These are phyloP conservation scores for Aspergillus panamensis DNA, from an alignment of 495 filamentous ascomycete species.

Conservation along the genomic window DNA sequence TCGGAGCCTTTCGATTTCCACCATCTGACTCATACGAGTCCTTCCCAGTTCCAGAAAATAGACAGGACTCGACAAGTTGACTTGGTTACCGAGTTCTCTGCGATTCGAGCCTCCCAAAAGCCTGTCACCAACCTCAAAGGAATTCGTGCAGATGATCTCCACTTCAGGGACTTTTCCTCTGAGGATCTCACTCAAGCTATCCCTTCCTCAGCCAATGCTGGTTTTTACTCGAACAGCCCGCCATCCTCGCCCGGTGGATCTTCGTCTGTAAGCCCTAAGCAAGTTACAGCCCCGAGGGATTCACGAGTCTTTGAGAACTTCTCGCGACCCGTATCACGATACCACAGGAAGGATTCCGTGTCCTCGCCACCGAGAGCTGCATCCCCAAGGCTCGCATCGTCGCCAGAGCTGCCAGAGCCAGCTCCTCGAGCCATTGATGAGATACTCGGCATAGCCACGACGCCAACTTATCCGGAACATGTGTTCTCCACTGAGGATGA, in stretches of 20 bases:
- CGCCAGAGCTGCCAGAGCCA: conserved; percentile 36
- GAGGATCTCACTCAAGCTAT: conserved; percentile 39
- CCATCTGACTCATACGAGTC: conserved; percentile 74
- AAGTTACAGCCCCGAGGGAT: conserved; percentile 20
- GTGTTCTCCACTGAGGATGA: conserved; percentile 32
- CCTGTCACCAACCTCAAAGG: conserved; percentile 58
- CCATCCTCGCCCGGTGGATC: conserved; percentile 18
- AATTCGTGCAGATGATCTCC: conserved; percentile 61
- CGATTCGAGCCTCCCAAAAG: conserved; percentile 63
- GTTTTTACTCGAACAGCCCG: conserved; percentile 18
- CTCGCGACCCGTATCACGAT: conserved; percentile 45
- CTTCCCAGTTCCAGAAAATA: conserved; percentile 57
- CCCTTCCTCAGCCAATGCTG: conserved; percentile 22
- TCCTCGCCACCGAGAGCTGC: conserved; percentile 29
- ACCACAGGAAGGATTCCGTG: conserved; percentile 28
- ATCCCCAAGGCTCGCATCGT: conserved; percentile 31
- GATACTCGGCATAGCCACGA: conserved; percentile 35
- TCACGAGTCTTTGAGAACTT: conserved; percentile 48
- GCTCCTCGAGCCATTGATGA: conserved; percentile 45
- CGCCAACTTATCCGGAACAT: conserved; percentile 33
- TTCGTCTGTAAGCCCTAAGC: conserved; percentile 21
- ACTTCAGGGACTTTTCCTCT: conserved; percentile 59
- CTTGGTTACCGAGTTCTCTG: conserved; percentile 62
- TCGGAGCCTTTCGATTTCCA: conserved; percentile 87
- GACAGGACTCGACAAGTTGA: conserved; percentile 56